Percentiles rank a stretch among this genome's conserved stretches.
Conservation (phyloP, 768 basidiomycete species). For the Suillus paluster region DNA sequence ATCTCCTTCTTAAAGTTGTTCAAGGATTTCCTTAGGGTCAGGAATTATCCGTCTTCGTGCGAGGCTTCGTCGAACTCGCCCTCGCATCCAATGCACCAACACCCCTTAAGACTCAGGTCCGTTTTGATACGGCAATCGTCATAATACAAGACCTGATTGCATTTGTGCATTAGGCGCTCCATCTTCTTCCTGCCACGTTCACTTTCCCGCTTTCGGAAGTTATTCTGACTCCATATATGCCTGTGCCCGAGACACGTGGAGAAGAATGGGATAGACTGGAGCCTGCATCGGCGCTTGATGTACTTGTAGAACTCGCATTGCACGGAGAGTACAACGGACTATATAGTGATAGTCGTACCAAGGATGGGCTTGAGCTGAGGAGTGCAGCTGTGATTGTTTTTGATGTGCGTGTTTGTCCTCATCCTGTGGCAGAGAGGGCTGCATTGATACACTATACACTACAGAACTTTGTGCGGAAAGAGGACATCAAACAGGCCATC, state of each 20-base stretch:
- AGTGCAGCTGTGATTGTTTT: constrained; percentile 81
- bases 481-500: constrained; percentile 71
- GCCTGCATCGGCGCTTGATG: constrained; percentile 78
- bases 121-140: constrained; percentile 2
- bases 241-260: constrained; percentile 81
- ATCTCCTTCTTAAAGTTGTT: constrained; percentile 10
- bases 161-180: constrained; percentile 53
- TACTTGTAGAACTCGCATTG: constrained; percentile 78
- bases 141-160: constrained; percentile 20
- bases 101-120: constrained; percentile 82
- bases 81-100: constrained; percentile 95
- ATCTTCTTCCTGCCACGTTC: constrained; percentile 56
- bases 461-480: constrained; percentile 78
- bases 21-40: constrained; percentile 44
- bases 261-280: constrained; percentile 94
- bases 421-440: background rate
- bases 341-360: constrained; percentile 58
- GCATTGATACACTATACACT: background rate
- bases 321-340: constrained; percentile 88
- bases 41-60: constrained; percentile 61
- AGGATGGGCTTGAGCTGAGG: constrained; percentile 75
- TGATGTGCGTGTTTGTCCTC: constrained; percentile 59
- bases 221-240: constrained; percentile 72
- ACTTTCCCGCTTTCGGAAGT: constrained; percentile 71
- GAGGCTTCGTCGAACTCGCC: constrained; percentile 86